A percentile compares a stretch with the other conserved stretches of the same genome.
These are phyloP conservation scores for Colletotrichum sublineola DNA, from an alignment of 2,329 filamentous ascomycete genomes.

Conservation along the genomic window DNA sequence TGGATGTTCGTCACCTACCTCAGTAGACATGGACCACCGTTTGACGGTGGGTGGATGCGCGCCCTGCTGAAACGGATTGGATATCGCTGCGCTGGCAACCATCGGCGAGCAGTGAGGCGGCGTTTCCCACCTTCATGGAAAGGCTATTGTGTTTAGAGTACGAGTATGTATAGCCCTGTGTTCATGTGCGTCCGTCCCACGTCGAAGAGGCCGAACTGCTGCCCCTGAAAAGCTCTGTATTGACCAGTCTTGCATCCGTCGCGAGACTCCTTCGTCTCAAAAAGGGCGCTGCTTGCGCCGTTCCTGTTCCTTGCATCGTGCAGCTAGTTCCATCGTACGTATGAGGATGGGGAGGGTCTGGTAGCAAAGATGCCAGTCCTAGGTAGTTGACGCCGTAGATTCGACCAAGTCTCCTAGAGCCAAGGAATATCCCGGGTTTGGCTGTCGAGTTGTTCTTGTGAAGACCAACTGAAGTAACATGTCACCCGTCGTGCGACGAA, in stretches of 20 bases:
- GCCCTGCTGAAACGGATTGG: not conserved
- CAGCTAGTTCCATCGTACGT: conserved; percentile 1
- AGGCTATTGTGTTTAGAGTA: not conserved
- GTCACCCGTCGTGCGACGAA: not conserved
- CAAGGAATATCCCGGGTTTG: not conserved
- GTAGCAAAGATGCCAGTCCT: not conserved
- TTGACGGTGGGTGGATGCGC: not conserved
- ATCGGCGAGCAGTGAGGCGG: not conserved
- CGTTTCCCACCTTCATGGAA: not conserved
- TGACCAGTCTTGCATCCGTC: not conserved
- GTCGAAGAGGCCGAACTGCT: not conserved
- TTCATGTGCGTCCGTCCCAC: not conserved
- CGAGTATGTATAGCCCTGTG: not conserved
- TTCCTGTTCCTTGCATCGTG: conserved; percentile 34
- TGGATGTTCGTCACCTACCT: too few species aligned
- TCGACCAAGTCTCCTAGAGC: not conserved
- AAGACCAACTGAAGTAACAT: not conserved
- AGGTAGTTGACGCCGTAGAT: not conserved
- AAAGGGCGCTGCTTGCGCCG: conserved; percentile 3
- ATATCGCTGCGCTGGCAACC: not conserved
- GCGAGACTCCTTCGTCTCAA: too few species aligned
- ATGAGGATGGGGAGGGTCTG: not conserved
- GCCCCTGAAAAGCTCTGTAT: not conserved
- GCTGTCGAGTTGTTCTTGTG: not conserved
- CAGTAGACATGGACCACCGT: not conserved